Base-by-base conservation (phyloP, 1,139 yeast genomes). In the Petasospora rhodanensis region DNA sequence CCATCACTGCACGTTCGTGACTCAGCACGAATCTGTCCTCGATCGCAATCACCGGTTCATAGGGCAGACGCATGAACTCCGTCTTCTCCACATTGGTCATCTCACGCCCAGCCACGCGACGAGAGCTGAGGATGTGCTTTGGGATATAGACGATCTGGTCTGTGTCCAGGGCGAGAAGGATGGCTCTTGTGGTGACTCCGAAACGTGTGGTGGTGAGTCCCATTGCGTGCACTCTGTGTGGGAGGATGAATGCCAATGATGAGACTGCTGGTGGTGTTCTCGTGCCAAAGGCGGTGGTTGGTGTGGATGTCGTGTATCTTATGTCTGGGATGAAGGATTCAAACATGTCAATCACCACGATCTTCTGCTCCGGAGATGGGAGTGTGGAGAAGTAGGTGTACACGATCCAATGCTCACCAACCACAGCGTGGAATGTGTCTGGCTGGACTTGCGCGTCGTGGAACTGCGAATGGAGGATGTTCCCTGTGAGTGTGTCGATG, bases 321-420 rank as follows among this genome's bases (percentile, higher is more conserved):
- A 51, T 54, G 46, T 79, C 71, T 11, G 81, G 73, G 3, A 47
- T 56, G 7, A 62, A 51, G 1, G 83, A 73, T 52, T 84, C 94
- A 58, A 77, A 91, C 30, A 91, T 58, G 55, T 91, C 97, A 52
- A 86, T 64, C 1, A 83, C 87, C 14, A 70, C 75, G 12, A 91
- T 54, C 46, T 80, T 71, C 55, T 45, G 72, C 52, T 61, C 68
- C 8, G 67, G 61, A 20, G 57, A 44, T 11, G 82, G 82, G 4
- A 56, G 56, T 3, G 56, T 55, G 32, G 76, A 65, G 54, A 69
- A 73, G 53, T 73, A 84, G 0, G 91, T 65, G 55, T 83, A 82
- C 4, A 84, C 69, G 11, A 86, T 62, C 86, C 94, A 89, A 56
- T 87, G 79, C 52, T 91, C 97, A 36, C 89, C 93, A 56, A 77